Percentiles rank a stretch among this genome's conserved stretches.
These are phyloP conservation scores for Nannochloropsis gaditana DNA, from an alignment of 108 stramenopile genomes.

Conservation along the genomic window DNA sequence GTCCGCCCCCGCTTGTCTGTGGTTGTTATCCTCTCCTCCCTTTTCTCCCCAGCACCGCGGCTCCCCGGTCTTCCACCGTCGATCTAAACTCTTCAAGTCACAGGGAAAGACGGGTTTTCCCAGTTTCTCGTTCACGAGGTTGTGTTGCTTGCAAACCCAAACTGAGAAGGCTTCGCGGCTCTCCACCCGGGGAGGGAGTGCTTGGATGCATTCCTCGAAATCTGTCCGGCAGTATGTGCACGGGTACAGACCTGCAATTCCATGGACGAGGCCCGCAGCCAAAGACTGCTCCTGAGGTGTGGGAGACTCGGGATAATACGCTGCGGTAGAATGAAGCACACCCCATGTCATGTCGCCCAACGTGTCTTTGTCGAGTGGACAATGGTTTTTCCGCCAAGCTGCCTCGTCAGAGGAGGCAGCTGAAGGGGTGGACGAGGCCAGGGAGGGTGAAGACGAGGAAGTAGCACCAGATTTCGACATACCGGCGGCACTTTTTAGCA, in stretches of 20 bases:
- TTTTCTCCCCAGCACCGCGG: constrained; percentile 28
- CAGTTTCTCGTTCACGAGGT: constrained; percentile 55
- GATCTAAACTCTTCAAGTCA: constrained; percentile 31
- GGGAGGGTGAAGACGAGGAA: background rate
- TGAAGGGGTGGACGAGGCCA: background rate
- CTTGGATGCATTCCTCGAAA: constrained; percentile 40
- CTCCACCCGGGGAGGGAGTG: constrained; percentile 45
- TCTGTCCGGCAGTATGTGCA: constrained; percentile 58
- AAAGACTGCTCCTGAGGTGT: constrained; percentile 37
- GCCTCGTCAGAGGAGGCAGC: background rate
- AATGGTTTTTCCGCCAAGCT: background rate
- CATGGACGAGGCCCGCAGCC: constrained; percentile 38
- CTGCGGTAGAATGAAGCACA: constrained; percentile 57
- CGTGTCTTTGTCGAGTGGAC: constrained; percentile 39
- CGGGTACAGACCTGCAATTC: constrained; percentile 53
- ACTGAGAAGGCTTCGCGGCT: constrained; percentile 14
- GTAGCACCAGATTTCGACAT: background rate
- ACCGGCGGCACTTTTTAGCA: constrained; percentile 29
- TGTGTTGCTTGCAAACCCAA: constrained; percentile 56
- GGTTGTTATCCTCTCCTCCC: background rate
- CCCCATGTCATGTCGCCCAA: constrained; percentile 43
- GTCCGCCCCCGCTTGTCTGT: background rate
- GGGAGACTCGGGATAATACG: constrained; percentile 58
- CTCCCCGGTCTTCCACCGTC: constrained; percentile 52
- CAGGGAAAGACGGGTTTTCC: constrained; percentile 51